These are phyloP conservation scores for Trametes hirsuta DNA, from an alignment of 1,284 basidiomycete genomes.

Conservation along the genomic window DNA sequence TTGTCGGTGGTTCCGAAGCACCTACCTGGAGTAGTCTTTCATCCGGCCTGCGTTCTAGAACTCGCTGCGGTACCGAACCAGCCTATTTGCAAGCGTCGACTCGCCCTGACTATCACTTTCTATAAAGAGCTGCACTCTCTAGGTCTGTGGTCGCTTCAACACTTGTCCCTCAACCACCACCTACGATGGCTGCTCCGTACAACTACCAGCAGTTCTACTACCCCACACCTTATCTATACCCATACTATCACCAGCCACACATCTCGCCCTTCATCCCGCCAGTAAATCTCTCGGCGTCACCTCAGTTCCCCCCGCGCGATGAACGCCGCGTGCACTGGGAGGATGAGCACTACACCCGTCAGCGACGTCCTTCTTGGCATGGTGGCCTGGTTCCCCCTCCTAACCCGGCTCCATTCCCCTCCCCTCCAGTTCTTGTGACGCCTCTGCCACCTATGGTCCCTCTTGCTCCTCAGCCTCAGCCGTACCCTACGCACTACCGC, in stretches of 20 bases:
- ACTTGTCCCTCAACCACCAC: background rate
- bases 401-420: constrained; percentile 33
- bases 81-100: background rate
- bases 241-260: constrained; percentile 31
- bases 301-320: constrained; percentile 24
- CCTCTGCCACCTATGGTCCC: constrained; percentile 30
- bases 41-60: background rate
- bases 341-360: constrained; percentile 26
- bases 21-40: constrained; percentile 11
- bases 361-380: constrained; percentile 36
- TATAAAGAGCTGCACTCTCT: constrained; percentile 11
- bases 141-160: background rate
- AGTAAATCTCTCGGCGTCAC: constrained; percentile 21
- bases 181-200: constrained; percentile 28
- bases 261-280: constrained; percentile 37
- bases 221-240: constrained; percentile 34
- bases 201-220: constrained; percentile 30
- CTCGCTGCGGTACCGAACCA: constrained; percentile 10
- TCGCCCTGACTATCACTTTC: background rate
- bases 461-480: constrained; percentile 16
- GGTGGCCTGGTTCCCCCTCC: constrained; percentile 29
- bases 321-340: constrained; percentile 33
- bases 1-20: background rate
- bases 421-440: constrained; percentile 32
- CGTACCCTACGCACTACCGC: constrained; percentile 27